Evolutionary conservation across 495 filamentous ascomycete genomes (phyloP), one percentile per base, ranked within the genome.

Genomic region (Penicillium desertorum): DNA sequence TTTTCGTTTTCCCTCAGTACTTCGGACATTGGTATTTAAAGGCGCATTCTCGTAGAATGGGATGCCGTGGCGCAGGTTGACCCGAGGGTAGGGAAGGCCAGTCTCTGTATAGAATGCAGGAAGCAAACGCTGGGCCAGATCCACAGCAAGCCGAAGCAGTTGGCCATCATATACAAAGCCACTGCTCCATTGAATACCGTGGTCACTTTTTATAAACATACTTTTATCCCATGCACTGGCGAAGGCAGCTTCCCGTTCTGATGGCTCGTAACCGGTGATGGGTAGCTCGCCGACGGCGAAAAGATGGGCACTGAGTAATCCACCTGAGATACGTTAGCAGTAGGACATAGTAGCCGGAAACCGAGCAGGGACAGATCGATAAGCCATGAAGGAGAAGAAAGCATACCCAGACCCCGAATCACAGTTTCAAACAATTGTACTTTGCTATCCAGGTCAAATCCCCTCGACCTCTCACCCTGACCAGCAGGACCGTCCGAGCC

Each of bases 351-450:
- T 16, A 37, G 10, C 8, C n/a, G 22, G 22, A 11, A 17, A n/a
- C 10, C 27, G 27, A 27, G 22, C 44, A 17, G 36, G 29, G 9
- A 17, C 5, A 17, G 17, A 27, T 17, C 14, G 1, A 10, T 6
- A 32, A 37, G 29, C 30, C 20, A 30, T 10, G 19, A 16, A 23
- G 29, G 22, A 29, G 9, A 56, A 17, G 7, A 43, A 30, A 47
- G 12, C 51, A 42, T 70, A 79, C 76, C 94, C 49, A 98, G 81
- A 27, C 92, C 92, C 60, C 94, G 81, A 68, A 98, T 98, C 10
- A 96, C 92, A 2, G 92, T 96, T 72, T 98, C 94, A 67, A 98
- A 98, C 34, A 98, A 90, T 73, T 98, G 91, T 9, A 98, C 94
- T 71, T 97, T 97, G 71, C 91, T 95, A 71, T 98, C 93, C 41